Evolutionary conservation across 2,329 filamentous ascomycete genomes (phyloP).

Genomic region (Rhynchosporium graminicola): DNA sequence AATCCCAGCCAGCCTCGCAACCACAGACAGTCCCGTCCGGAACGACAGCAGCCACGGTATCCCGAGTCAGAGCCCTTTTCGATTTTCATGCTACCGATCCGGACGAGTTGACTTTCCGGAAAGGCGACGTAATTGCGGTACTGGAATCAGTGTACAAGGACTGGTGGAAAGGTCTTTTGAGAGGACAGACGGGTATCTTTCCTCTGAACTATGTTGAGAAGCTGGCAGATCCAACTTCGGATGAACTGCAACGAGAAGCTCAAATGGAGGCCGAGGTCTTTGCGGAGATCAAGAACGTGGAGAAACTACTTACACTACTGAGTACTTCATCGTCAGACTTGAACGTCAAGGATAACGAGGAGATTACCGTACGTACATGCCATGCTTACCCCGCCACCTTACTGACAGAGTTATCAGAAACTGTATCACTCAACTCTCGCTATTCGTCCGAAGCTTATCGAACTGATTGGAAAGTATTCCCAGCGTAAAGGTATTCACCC

Average conservation of each 20-base stretch:
- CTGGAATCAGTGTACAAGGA: slow-evolving; percentile 98
- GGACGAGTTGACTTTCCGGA: slow-evolving; percentile 93
- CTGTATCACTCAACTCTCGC: slow-evolving; percentile 90
- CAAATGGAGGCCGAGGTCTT: slow-evolving; percentile 89
- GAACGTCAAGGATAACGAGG: slow-evolving; percentile 90
- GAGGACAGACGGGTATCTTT: slow-evolving; percentile 96
- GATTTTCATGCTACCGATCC: slow-evolving; percentile 94
- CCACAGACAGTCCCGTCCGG: slow-evolving; percentile 69
- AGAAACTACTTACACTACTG: slow-evolving; percentile 82
- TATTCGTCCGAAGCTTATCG: slow-evolving; percentile 94
- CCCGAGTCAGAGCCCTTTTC: slow-evolving; percentile 87
- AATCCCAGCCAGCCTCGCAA: slow-evolving; percentile 43
- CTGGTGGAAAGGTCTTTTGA: slow-evolving; percentile 96
- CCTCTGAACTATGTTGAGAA: slow-evolving; percentile 99
- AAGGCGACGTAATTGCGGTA: slow-evolving; percentile 95
- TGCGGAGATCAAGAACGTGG: slow-evolving; percentile 74
- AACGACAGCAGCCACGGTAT: slow-evolving; percentile 94
- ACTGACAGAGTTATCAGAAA: slow-evolving; percentile 53
- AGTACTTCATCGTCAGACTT: slow-evolving; percentile 81
- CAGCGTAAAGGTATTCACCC: slow-evolving; percentile 83
- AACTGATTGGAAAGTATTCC: slow-evolving; percentile 97
- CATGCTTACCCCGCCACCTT: slow-evolving; percentile 26
- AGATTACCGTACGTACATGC: slow-evolving; percentile 71
- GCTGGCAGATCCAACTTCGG: slow-evolving; percentile 86
- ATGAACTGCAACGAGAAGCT: slow-evolving; percentile 92